Percentiles rank a stretch among this genome's conserved stretches.
phyloP scores from a whole-genome alignment of 495 filamentous ascomycete genomes.

The Jackrogersella multiformis region DNA sequence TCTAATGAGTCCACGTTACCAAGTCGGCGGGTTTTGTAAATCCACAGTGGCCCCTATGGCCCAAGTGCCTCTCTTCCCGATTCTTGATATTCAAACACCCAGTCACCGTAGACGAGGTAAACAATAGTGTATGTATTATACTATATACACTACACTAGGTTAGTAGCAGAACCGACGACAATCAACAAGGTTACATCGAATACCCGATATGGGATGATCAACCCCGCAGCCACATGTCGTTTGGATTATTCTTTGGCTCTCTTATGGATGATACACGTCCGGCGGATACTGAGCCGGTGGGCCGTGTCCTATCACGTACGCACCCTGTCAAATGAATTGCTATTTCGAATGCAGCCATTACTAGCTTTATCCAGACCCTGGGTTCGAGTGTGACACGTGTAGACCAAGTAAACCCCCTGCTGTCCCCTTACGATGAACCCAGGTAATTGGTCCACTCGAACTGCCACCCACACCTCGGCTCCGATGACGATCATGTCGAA shows the following conservation, averaged over 20 bases:
- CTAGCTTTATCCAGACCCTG: slow-evolving; percentile 13
- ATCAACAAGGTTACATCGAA: neutral
- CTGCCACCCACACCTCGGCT: slow-evolving; percentile 12
- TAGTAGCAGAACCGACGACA: slow-evolving; percentile 3
- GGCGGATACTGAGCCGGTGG: slow-evolving; percentile 11
- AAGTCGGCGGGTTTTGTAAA: slow-evolving; percentile 7
- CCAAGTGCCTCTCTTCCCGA: neutral
- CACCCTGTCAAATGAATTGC: neutral
- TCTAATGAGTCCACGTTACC: slow-evolving; percentile 8
- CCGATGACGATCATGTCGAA: slow-evolving; percentile 8
- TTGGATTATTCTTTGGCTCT: neutral
- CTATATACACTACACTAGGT: neutral
- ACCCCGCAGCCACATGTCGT: slow-evolving; percentile 9
- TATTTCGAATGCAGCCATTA: slow-evolving; percentile 3
- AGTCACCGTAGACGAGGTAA: too few relatives aligned
- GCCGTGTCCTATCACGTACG: neutral
- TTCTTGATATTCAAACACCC: neutral
- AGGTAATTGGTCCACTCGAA: slow-evolving; percentile 6
- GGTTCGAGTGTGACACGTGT: slow-evolving; percentile 13
- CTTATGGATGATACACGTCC: slow-evolving; percentile 10
- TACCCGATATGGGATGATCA: neutral
- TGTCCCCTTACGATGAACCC: neutral
- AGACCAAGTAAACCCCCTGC: neutral
- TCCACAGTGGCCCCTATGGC: neutral
- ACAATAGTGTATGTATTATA: too few relatives aligned